These are phyloP conservation scores for Cordyceps tenuipes DNA, from an alignment of 2,329 filamentous ascomycete species.

Conservation along the genomic window DNA sequence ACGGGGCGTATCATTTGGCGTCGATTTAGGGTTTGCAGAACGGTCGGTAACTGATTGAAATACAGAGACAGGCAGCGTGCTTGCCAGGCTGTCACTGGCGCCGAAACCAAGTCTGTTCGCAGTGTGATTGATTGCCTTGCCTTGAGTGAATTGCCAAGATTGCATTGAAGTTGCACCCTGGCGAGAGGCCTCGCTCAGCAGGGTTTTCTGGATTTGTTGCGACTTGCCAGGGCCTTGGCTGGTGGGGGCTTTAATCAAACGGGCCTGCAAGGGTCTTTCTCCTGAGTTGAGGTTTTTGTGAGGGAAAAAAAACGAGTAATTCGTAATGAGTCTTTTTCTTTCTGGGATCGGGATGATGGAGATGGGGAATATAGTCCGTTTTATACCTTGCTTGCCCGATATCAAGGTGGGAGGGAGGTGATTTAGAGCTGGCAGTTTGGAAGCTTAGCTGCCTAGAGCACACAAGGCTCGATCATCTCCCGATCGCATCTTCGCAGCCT, in stretches of 20 bases:
- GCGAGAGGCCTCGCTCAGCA: too few species aligned
- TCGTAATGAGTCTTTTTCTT: not conserved
- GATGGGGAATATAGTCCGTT: not conserved
- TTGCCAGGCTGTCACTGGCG: not conserved
- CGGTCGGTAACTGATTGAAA: not conserved
- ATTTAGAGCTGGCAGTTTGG: not conserved
- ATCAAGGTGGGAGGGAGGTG: not conserved
- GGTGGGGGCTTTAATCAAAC: constrained; percentile 8
- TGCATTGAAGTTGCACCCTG: too few species aligned
- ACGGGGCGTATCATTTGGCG: not conserved
- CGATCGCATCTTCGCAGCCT: not conserved
- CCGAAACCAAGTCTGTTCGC: not conserved
- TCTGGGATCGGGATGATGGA: not conserved
- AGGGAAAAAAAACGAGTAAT: not conserved
- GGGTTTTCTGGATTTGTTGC: not conserved
- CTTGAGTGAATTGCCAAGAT: not conserved
- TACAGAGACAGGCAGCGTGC: not conserved
- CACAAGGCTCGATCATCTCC: not conserved
- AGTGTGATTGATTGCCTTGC: not conserved
- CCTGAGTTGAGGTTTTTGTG: constrained; percentile 1
- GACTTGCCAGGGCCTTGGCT: not conserved
- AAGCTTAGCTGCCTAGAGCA: not conserved
- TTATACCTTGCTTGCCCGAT: not conserved
- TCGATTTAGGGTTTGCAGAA: not conserved
- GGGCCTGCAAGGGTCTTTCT: not conserved